Evolutionary conservation across 2,329 filamentous ascomycete species (phyloP), one percentile per base, ranked within the genome.

Genomic region (Fusarium drepaniforme): DNA sequence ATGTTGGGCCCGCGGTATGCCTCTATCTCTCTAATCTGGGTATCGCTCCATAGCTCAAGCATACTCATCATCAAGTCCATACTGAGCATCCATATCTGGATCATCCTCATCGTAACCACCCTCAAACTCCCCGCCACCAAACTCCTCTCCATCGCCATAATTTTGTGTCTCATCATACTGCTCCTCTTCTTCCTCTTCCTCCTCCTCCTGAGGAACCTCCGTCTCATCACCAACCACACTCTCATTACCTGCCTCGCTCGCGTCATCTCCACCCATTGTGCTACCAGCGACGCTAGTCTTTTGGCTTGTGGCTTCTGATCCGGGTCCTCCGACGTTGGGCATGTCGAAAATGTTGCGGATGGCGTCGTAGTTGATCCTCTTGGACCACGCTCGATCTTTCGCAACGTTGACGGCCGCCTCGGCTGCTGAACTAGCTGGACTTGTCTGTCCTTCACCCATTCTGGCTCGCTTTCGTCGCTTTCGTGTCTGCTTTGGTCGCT

Each of bases 291-390:
- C 69, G 49, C 83, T 84, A 23, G 81, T 85, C 80, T 80, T 85
- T 61, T 84, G 84, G 67, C 87, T 89, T 42, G 86, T 88, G 0
- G 86, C 85, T 15, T 85, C 86, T 28, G 88, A 89, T 0, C 88
- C 88, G 0, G 87, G 85, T 0, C 86, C 87, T 2, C 80, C 82
- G 38, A 81, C 80, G 72, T 85, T 84, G 25, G 83, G 81, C 75
- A 84, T 81, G 75, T 88, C 86, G 71, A 92, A 92, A 28, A 92
- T 86, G 68, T 85, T 88, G 53, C 87, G 85, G 72, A 93, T 89
- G 42, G 88, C 89, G 64, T 90, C 88, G 81, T 94, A 95, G 77
- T 95, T 94, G 80, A 95, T 93, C 79, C 93, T 92, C 82, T 92
- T 93, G 72, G 91, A 94, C 83, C 91, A 93, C 0, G 89, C 89